phyloP scores from a whole-genome alignment of 768 basidiomycete species.

The Ramaria sp. region DNA sequence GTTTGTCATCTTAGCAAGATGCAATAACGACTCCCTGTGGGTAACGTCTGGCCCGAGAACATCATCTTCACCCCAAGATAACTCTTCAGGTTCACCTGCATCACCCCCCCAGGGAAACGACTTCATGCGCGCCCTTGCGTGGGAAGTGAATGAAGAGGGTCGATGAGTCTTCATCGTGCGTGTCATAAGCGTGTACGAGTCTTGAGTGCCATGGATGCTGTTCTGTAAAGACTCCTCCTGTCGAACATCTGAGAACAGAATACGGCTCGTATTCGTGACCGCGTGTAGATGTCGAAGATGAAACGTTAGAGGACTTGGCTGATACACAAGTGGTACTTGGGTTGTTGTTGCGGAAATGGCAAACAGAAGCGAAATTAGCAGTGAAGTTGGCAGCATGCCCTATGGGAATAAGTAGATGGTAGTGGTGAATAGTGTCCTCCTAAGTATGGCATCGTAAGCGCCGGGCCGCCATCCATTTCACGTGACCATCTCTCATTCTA shows the following conservation, averaged over 20 bases:
- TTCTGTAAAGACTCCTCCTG: constrained; percentile 18
- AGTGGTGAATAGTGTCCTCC: no score
- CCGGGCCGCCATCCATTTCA: no score
- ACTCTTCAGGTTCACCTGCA: constrained; percentile 26
- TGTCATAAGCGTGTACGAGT: constrained; percentile 34
- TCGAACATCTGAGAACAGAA: constrained; percentile 48
- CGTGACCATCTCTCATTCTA: no score
- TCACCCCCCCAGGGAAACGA: constrained; percentile 18
- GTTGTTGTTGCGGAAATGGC: neutral
- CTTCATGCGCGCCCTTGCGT: constrained; percentile 24
- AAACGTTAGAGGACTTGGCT: constrained; percentile 31
- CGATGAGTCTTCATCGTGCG: constrained; percentile 30
- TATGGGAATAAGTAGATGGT: no score
- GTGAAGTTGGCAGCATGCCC: neutral
- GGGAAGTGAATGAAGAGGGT: constrained; percentile 32
- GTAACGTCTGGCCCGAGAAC: constrained; percentile 61
- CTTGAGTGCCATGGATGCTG: constrained; percentile 14
- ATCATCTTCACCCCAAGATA: constrained; percentile 57
- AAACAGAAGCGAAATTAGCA: neutral
- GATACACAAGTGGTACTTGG: neutral
- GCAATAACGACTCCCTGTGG: constrained; percentile 59
- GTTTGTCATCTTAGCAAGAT: constrained; percentile 81
- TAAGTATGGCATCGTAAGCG: no score
- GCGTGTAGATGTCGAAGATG: constrained; percentile 59
- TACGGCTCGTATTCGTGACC: constrained; percentile 38